Evolutionary conservation across 257 asterid genomes (phyloP), one percentile per base, ranked within the genome.

Genomic region (Solanum megistacrolobum): DNA sequence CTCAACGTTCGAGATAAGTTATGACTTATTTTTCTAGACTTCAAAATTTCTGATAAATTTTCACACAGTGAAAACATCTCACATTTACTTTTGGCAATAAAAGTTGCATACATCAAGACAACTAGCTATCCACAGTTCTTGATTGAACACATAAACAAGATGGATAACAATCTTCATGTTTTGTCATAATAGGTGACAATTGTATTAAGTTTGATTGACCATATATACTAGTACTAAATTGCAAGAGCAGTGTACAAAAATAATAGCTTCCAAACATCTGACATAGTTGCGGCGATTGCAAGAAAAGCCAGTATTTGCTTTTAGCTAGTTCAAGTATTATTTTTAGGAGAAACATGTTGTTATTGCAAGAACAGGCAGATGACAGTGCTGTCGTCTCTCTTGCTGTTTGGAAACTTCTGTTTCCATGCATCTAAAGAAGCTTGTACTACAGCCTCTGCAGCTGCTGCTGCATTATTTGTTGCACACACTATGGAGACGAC

Each of bases 321-420:
- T n/a, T 76, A 13, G 65, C 2, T 25, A n/a, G 65, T 6, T 78
- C 7, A 41, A 25, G 85, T 16, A 46, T 36, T 46, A 43, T 46
- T 81, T 79, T 16, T 13, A 0, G 10, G 6, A 14, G 39, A 81
- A 81, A 27, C 85, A 84, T 6, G 20, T 39, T n/a, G 55, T 39
- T 38, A 11, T 85, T 88, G 88, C 85, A 95, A 89, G 92, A 94
- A 96, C 32, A 95, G 88, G 79, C 98, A 95, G 72, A 93, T 88
- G 5, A 68, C 98, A 7, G 98, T 94, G 91, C 94, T 89, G n/a
- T 96, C 98, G 73, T 96, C 99, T 87, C 96, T 94, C 89, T 85
- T 93, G 36, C 96, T 88, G 73, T 87, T 93, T 2, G 97, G 98
- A 83, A 89, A 94, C 93, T 88, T 94, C 32, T 58, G 86, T 85